Evolutionary conservation across 2,329 filamentous ascomycete species (phyloP).

Genomic region (Cladosporium velox): DNA sequence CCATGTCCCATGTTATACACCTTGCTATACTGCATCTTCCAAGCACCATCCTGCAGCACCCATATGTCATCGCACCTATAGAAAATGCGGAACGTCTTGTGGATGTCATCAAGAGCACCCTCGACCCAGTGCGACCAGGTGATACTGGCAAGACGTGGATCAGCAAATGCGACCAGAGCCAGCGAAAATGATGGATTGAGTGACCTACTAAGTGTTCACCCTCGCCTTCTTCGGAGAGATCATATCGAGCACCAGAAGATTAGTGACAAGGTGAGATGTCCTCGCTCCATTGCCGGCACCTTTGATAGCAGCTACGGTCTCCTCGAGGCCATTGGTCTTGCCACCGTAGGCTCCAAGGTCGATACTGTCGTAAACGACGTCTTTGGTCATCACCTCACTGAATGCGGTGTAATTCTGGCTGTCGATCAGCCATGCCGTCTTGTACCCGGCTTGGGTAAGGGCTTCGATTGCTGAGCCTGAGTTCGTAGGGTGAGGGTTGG

Average conservation of each 20-base stretch:
- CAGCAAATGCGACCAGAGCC: not conserved
- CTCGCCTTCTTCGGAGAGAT: constrained; percentile 20
- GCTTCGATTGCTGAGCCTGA: constrained; percentile 18
- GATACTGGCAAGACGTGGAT: constrained; percentile 18
- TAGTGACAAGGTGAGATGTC: constrained; percentile 23
- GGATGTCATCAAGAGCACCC: constrained; percentile 21
- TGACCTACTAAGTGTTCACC: constrained; percentile 23
- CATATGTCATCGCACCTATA: constrained; percentile 27
- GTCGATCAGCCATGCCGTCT: constrained; percentile 22
- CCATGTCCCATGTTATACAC: constrained; percentile 24
- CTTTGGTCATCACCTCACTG: constrained; percentile 21
- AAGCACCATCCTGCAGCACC: constrained; percentile 23
- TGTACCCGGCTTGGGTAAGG: constrained; percentile 27
- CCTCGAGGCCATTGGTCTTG: constrained; percentile 20
- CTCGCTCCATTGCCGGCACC: constrained; percentile 17
- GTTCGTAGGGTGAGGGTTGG: not conserved
- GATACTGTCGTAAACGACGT: constrained; percentile 24
- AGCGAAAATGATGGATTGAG: not conserved
- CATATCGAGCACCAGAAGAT: constrained; percentile 23
- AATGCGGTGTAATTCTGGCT: constrained; percentile 24
- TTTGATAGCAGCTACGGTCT: constrained; percentile 18
- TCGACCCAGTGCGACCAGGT: constrained; percentile 24
- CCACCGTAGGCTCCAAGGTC: constrained; percentile 21
- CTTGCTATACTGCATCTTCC: constrained; percentile 26
- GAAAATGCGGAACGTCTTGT: constrained; percentile 24